Percentiles rank a stretch among this genome's conserved stretches.
Evolutionary conservation across 2,329 filamentous ascomycete species (phyloP).

Genomic region (Ophiostoma piceae): DNA sequence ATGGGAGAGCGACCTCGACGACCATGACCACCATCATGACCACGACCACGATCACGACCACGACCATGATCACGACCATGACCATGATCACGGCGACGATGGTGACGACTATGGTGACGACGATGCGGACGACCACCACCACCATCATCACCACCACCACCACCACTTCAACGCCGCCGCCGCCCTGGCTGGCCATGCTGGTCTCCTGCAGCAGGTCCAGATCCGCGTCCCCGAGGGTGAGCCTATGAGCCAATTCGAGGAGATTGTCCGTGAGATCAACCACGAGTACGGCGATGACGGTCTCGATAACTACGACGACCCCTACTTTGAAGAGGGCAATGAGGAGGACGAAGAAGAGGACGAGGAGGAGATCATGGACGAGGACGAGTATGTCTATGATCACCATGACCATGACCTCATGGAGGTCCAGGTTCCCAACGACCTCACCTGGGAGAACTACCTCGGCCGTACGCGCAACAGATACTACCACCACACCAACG

Average conservation of each 20-base stretch:
- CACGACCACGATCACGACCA: slow-evolving; percentile 29
- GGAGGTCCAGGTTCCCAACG: slow-evolving; percentile 38
- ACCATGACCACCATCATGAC: slow-evolving; percentile 51
- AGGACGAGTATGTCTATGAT: slow-evolving; percentile 60
- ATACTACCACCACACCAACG: slow-evolving; percentile 35
- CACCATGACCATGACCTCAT: slow-evolving; percentile 48
- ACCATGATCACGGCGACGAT: slow-evolving; percentile 40
- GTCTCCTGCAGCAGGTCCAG: slow-evolving; percentile 33
- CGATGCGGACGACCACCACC: slow-evolving; percentile 30
- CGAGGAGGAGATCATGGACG: slow-evolving; percentile 66
- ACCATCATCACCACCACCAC: slow-evolving; percentile 31
- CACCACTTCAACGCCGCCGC: slow-evolving; percentile 47
- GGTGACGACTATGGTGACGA: slow-evolving; percentile 43
- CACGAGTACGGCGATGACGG: slow-evolving; percentile 38
- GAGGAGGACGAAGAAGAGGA: slow-evolving; percentile 64
- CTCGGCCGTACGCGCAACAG: slow-evolving; percentile 38
- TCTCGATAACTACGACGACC: slow-evolving; percentile 47
- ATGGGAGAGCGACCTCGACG: slow-evolving; percentile 59
- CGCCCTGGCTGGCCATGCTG: slow-evolving; percentile 26
- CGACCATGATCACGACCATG: slow-evolving; percentile 46
- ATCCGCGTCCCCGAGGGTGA: slow-evolving; percentile 49
- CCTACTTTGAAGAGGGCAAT: slow-evolving; percentile 49
- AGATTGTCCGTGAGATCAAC: slow-evolving; percentile 25
- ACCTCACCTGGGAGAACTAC: slow-evolving; percentile 31
- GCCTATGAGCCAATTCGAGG: slow-evolving; percentile 44